Percentiles rank a stretch among this genome's conserved stretches.
Evolutionary conservation across 768 basidiomycete genomes (phyloP).

Genomic region (Sistotremastrum niveocremeum): DNA sequence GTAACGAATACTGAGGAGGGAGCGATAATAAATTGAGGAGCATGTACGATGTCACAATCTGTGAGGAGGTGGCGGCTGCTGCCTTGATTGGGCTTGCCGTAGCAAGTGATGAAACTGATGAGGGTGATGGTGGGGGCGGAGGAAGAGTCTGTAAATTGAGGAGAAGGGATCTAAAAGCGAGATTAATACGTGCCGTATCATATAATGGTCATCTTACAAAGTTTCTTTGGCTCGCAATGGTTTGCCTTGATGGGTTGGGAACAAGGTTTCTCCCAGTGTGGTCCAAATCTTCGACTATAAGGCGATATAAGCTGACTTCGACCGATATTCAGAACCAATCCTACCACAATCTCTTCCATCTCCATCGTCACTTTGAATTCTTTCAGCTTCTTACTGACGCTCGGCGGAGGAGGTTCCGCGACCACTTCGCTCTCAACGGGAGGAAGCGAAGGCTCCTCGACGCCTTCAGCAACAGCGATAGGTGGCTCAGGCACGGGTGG

Average conservation of each 20-base stretch:
- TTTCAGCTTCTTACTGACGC: slow-evolving; percentile 8
- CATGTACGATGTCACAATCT: slow-evolving; percentile 57
- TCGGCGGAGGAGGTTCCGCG: slow-evolving; percentile 6
- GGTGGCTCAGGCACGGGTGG: too few species aligned
- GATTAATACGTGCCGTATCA: slow-evolving; percentile 1
- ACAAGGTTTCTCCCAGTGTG: slow-evolving; percentile 49
- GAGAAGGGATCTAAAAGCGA: slow-evolving; percentile 27
- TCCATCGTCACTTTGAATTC: slow-evolving; percentile 43
- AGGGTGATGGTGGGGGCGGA: slow-evolving; percentile 42
- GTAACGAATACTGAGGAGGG: slow-evolving; percentile 39
- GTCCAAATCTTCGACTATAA: slow-evolving; percentile 55
- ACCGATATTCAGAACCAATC: slow-evolving; percentile 10
- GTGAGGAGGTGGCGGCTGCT: slow-evolving; percentile 37
- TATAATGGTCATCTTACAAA: slow-evolving; percentile 28
- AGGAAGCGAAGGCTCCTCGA: background rate
- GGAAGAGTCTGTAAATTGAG: slow-evolving; percentile 39
- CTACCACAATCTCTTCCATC: slow-evolving; percentile 50
- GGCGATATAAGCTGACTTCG: slow-evolving; percentile 1
- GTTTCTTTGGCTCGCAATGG: slow-evolving; percentile 45
- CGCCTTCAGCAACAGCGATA: too few species aligned
- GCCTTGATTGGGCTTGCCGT: slow-evolving; percentile 17
- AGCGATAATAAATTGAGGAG: slow-evolving; percentile 44
- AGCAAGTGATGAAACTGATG: slow-evolving; percentile 34
- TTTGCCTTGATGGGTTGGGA: slow-evolving; percentile 36
- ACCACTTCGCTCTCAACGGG: slow-evolving; percentile 4